These are phyloP conservation scores for Fusarium bulbicola DNA, from an alignment of 2,329 filamentous ascomycete species.

Conservation along the genomic window DNA sequence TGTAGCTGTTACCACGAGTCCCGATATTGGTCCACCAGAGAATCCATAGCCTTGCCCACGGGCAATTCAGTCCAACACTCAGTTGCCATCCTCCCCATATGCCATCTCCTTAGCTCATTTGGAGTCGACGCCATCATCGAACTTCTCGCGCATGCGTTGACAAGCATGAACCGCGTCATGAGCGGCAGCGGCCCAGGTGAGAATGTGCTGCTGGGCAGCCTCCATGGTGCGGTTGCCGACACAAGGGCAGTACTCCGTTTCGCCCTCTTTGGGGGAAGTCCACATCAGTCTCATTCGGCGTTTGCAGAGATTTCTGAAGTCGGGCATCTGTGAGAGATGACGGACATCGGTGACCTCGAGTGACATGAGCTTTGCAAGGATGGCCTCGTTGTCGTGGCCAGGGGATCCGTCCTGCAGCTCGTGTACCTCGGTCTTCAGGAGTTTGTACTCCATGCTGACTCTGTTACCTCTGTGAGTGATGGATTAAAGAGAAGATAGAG, in stretches of 20 bases:
- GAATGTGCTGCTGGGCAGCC: neutral
- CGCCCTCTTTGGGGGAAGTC: neutral
- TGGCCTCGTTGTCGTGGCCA: neutral
- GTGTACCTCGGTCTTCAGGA: neutral
- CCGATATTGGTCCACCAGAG: neutral
- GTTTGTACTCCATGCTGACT: neutral
- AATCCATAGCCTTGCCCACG: neutral
- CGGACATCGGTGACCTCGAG: neutral
- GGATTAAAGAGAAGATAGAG: neutral
- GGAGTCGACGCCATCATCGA: too few relatives aligned
- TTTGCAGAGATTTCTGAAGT: neutral
- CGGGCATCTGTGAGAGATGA: neutral
- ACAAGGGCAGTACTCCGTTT: neutral
- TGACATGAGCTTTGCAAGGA: neutral
- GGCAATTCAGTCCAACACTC: too few relatives aligned
- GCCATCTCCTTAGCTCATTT: too few relatives aligned
- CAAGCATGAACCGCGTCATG: too few relatives aligned
- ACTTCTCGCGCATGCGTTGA: too few relatives aligned
- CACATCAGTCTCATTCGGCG: neutral
- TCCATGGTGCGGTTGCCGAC: neutral
- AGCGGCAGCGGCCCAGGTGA: too few relatives aligned
- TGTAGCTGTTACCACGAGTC: neutral
- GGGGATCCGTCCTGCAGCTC: neutral
- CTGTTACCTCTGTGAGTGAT: neutral
- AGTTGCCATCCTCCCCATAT: too few relatives aligned